Base-by-base conservation (phyloP, 1,139 yeast species). In the Schizosaccharomyces versatilis region DNA sequence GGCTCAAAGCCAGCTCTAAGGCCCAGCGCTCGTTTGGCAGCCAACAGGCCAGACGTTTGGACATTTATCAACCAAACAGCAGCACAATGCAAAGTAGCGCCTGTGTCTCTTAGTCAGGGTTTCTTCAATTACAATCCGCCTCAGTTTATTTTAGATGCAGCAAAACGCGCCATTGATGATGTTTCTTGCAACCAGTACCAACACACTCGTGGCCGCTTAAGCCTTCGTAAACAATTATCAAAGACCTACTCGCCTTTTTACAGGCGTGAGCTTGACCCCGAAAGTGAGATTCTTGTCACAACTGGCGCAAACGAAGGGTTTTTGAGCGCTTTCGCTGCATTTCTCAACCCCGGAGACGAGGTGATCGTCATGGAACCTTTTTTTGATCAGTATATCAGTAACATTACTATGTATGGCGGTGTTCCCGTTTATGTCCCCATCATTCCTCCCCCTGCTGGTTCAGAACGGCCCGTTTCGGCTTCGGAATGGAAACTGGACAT, bases 281-380 rank as follows among this genome's bases (percentile, higher is more conserved):
- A 73, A n/a, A 73, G 77, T 47, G 81, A 85, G 62, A 73, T 90
- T 51, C 78, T 81, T 57, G 80, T 88, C 54, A 84, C 96, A 47
- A 88, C 97, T 1, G 98, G 98, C 56, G 98, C 98, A 51, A 90
- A 90, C 63, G 97, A 90, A 69, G 61, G 96, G 47, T 83, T 90
- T 73, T 74, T 84, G 57, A 69, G 95, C 1, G 78, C 83, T 3
- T 80, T 88, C 65, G 82, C 86, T 58, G 98, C 93, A 0, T 81
- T 86, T 61, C 69, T 90, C 60, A 76, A 84, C 53, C 77, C 80
- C 1, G 97, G 94, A 15, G 98, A 90, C 65, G 98, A 90, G 68
- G 98, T 81, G 17, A 83, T 90, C 67, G 96, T 90, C n/a, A 84
- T 90, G 66, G 95, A 90, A 67, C 98, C 98, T 1, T 90, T 85